These are phyloP conservation scores for Cordyceps tenuipes DNA, from an alignment of 2,329 filamentous ascomycete genomes.

Conservation along the genomic window DNA sequence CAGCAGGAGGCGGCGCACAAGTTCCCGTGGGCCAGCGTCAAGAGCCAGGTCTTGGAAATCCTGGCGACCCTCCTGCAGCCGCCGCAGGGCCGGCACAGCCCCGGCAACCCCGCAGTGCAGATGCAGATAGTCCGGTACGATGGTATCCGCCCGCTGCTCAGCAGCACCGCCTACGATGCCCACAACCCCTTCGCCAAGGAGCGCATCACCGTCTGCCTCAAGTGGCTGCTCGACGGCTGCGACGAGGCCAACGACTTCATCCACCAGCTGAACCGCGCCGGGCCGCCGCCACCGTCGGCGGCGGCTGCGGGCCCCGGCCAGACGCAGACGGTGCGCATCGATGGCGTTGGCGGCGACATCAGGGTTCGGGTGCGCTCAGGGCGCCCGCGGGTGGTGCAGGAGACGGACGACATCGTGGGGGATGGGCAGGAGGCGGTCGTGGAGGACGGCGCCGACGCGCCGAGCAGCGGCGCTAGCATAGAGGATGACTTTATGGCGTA, in stretches of 20 bases:
- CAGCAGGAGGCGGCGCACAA: constrained; percentile 57
- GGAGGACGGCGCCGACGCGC: constrained; percentile 19
- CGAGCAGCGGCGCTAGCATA: constrained; percentile 23
- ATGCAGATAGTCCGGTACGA: constrained; percentile 78
- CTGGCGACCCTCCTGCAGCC: constrained; percentile 86
- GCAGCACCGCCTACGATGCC: constrained; percentile 85
- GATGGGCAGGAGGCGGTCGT: constrained; percentile 35
- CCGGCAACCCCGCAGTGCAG: constrained; percentile 68
- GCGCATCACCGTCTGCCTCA: constrained; percentile 80
- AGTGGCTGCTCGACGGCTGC: constrained; percentile 70
- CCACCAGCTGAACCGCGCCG: constrained; percentile 48
- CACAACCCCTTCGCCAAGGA: constrained; percentile 93
- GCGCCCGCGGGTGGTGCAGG: constrained; percentile 17
- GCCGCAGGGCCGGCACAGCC: constrained; percentile 50
- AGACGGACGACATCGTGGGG: constrained; percentile 33
- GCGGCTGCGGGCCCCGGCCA: constrained; percentile 27
- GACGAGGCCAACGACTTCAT: constrained; percentile 66
- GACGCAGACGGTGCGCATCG: constrained; percentile 40
- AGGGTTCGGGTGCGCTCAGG: constrained; percentile 42
- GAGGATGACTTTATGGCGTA: constrained; percentile 40
- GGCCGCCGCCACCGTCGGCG: constrained; percentile 31
- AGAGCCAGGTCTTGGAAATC: constrained; percentile 86
- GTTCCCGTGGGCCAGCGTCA: constrained; percentile 66
- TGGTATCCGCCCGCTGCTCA: constrained; percentile 78
- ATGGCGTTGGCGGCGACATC: constrained; percentile 49